Evolutionary conservation across 176 grass and related monocot species (phyloP).

Genomic region (Pharus latifolius): DNA sequence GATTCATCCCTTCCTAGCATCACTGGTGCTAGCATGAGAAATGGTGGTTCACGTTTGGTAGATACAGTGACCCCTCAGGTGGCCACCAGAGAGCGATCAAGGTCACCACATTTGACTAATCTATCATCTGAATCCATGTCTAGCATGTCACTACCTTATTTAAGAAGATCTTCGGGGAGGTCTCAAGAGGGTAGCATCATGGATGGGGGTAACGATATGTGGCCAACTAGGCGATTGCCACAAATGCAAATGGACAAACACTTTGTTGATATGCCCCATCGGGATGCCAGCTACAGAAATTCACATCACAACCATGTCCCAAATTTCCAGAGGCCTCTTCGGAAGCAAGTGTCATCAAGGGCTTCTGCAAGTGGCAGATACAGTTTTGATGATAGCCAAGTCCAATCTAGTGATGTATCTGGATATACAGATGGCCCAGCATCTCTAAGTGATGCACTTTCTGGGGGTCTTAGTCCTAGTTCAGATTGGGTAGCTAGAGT

Average conservation of each 20-base stretch:
- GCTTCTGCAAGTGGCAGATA: slow-evolving; percentile 40
- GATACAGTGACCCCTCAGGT: slow-evolving; percentile 29
- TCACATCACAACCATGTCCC: slow-evolving; percentile 42
- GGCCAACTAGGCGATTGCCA: slow-evolving; percentile 14
- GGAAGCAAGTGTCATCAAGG: slow-evolving; percentile 74
- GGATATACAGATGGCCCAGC: slow-evolving; percentile 43
- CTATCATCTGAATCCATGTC: slow-evolving; percentile 45
- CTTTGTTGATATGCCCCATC: slow-evolving; percentile 42
- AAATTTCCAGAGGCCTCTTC: slow-evolving; percentile 85
- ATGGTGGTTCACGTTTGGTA: slow-evolving; percentile 47
- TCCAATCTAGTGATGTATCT: slow-evolving; percentile 37
- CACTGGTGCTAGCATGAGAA: slow-evolving; percentile 31
- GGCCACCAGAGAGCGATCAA: slow-evolving; percentile 41
- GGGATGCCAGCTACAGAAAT: slow-evolving; percentile 48
- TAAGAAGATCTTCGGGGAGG: slow-evolving; percentile 55
- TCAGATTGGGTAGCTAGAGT: slow-evolving; percentile 83
- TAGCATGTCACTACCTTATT: slow-evolving; percentile 36
- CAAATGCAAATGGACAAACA: slow-evolving; percentile 52
- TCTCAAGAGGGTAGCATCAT: slow-evolving; percentile 24
- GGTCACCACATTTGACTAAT: slow-evolving; percentile 46
- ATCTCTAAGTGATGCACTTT: slow-evolving; percentile 70
- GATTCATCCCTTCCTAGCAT: slow-evolving; percentile 47
- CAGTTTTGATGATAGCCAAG: slow-evolving; percentile 52
- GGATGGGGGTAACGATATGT: slow-evolving; percentile 37
- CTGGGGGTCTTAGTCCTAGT: slow-evolving; percentile 64